Conservation (phyloP, 116 monocot species). For the Cymodocea nodosa region DNA sequence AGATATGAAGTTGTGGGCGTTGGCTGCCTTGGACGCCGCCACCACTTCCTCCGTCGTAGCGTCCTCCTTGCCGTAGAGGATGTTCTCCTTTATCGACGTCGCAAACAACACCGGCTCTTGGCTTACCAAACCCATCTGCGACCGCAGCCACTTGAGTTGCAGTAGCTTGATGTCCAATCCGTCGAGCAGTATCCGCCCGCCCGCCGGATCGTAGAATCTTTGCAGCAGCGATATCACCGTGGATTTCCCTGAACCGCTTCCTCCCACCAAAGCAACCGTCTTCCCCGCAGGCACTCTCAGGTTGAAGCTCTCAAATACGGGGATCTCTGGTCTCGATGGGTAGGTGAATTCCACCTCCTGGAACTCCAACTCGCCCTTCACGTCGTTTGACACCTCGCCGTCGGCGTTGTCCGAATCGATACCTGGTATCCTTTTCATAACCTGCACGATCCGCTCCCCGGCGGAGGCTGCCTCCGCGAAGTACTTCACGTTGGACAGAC, state of each 20-base stretch:
- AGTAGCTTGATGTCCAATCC: slow-evolving; percentile 47
- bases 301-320: slow-evolving; percentile 32
- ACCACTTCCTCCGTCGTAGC: slow-evolving; percentile 54
- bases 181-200: slow-evolving; percentile 40
- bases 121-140: slow-evolving; percentile 75
- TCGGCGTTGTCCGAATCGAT: slow-evolving; percentile 54
- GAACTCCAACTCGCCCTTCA: slow-evolving; percentile 49
- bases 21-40: slow-evolving; percentile 50
- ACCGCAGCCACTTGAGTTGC: slow-evolving; percentile 59
- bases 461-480: slow-evolving; percentile 61
- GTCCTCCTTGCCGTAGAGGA: slow-evolving; percentile 61
- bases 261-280: slow-evolving; percentile 60
- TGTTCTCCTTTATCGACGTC: slow-evolving; percentile 56
- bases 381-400: slow-evolving; percentile 25
- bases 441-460: slow-evolving; percentile 39
- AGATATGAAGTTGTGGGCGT: slow-evolving; percentile 69
- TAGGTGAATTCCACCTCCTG: slow-evolving; percentile 48
- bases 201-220: slow-evolving; percentile 54
- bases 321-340: slow-evolving; percentile 44
- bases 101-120: slow-evolving; percentile 77
- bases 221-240: slow-evolving; percentile 55
- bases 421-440: slow-evolving; percentile 43
- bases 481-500: slow-evolving; percentile 66
- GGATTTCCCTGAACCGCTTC: slow-evolving; percentile 74
- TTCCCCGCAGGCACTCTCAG: slow-evolving; percentile 43